Conservation (phyloP, 495 filamentous ascomycete genomes). For the Neurospora sp. region DNA sequence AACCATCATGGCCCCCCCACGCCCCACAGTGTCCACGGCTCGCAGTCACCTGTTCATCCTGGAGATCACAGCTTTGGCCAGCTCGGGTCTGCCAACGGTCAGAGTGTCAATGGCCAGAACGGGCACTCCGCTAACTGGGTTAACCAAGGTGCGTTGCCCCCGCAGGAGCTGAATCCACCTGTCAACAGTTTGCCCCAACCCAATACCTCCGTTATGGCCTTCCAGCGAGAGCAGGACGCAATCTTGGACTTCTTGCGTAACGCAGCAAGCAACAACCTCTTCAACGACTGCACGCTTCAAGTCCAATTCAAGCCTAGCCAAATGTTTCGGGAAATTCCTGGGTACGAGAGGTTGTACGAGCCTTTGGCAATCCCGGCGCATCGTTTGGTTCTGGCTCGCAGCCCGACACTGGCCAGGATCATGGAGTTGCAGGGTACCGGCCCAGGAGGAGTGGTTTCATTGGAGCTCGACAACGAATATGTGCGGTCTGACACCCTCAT, state of each 20-base stretch:
- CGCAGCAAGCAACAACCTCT: conserved; percentile 28
- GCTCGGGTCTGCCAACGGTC: conserved; percentile 13
- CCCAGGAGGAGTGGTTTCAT: conserved; percentile 22
- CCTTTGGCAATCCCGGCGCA: conserved; percentile 36
- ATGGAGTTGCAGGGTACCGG: conserved; percentile 13
- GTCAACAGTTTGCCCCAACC: conserved; percentile 2
- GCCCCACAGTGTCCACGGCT: conserved; percentile 45
- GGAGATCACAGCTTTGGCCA: conserved; percentile 24
- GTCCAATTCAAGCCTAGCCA: conserved; percentile 28
- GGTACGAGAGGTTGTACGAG: conserved; percentile 27
- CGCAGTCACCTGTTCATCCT: conserved; percentile 34
- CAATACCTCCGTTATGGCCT: background rate
- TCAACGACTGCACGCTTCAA: conserved; percentile 41
- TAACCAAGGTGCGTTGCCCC: conserved; percentile 1
- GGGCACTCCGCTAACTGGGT: background rate
- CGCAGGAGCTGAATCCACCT: conserved; percentile 6
- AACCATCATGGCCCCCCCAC: conserved; percentile 38
- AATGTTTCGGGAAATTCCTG: conserved; percentile 35
- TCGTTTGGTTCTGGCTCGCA: conserved; percentile 42
- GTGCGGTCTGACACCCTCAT: conserved; percentile 38
- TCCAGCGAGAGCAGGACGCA: conserved; percentile 24
- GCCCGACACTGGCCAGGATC: conserved; percentile 24
- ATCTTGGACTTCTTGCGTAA: conserved; percentile 26
- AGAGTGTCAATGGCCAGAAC: conserved; percentile 4
- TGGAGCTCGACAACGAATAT: conserved; percentile 38